Percentiles rank a stretch among this genome's conserved stretches.
phyloP scores from a whole-genome alignment of 1,284 basidiomycete genomes.

The Irpex rosettiformis region DNA sequence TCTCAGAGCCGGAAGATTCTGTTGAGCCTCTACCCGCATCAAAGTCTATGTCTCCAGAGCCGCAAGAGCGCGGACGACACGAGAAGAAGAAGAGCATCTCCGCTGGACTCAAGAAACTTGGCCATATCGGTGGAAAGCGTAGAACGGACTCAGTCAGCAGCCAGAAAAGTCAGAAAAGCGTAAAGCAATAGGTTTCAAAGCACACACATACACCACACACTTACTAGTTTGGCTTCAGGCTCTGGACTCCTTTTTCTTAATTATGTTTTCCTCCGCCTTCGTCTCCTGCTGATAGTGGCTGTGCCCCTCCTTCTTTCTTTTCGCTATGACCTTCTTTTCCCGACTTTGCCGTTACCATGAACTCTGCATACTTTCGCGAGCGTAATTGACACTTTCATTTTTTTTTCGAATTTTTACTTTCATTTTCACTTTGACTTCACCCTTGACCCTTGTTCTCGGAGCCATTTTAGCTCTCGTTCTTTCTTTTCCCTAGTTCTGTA shows the following conservation, averaged over 20 bases:
- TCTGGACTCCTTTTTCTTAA: not conserved
- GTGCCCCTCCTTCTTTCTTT: not conserved
- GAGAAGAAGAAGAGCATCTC: slow-evolving; percentile 55
- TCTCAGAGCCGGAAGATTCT: slow-evolving; percentile 9
- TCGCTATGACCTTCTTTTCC: not conserved
- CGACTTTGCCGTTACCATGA: not conserved
- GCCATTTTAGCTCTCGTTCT: not conserved
- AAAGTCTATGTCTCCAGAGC: not conserved
- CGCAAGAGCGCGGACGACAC: slow-evolving; percentile 27
- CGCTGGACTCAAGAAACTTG: slow-evolving; percentile 50
- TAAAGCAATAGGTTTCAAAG: slow-evolving; percentile 1
- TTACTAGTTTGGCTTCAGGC: not conserved
- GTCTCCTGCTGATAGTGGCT: not conserved
- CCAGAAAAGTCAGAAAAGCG: slow-evolving; percentile 31
- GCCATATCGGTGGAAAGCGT: slow-evolving; percentile 40
- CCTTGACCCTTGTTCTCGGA: too few relatives aligned
- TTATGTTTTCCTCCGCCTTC: not conserved
- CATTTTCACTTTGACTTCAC: slow-evolving; percentile 11
- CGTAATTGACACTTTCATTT: not conserved
- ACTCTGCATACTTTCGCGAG: not conserved
- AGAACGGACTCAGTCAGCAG: slow-evolving; percentile 46
- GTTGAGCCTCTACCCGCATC: not conserved
- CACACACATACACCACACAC: slow-evolving; percentile 7
- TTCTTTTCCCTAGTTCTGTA: slow-evolving; percentile 7
- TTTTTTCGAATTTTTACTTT: not conserved